Evolutionary conservation across 805 yeast species (phyloP), one percentile per base, ranked within the genome.

Genomic region (Metschnikowia baotianmanensis): DNA sequence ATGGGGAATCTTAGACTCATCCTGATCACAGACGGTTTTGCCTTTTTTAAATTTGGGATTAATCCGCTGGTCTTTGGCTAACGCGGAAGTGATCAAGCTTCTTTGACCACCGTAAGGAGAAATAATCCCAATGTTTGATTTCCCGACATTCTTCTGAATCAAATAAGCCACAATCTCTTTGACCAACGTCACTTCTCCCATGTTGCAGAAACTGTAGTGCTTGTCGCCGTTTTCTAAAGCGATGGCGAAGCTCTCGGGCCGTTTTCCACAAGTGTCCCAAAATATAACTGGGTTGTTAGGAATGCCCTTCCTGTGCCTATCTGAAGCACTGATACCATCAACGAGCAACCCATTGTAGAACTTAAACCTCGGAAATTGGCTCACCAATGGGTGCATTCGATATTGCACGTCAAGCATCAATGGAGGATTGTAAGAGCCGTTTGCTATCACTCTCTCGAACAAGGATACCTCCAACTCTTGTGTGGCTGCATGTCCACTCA

Each of bases 21-120:
- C n/a, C n/a, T n/a, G n/a, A n/a, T 36, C 39, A 23, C 15, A 13
- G 8, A 23, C 31, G 3, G n/a, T 16, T 11, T 36, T 29, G 8
- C 21, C 16, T 10, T 23, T 23, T 16, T 12, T 18, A 4, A 12
- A 19, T 16, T 21, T 20, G 18, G 23, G 31, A 17, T 38, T 26
- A 24, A 27, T 24, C 5, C 18, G 17, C 13, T 19, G 21, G 23
- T 37, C 19, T 15, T 13, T 22, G 7, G 20, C 16, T 3, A 36
- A 18, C 11, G 22, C 17, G 7, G 18, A 16, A 8, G 79, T 75
- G 36, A 90, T 67, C 57, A 82, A 88, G 0, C 88, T 85, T 47
- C 96, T 69, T 65, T 90, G 97, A 23, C 96, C 96, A 59, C 87
- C 95, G 61, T 90, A 90, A 0, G 97, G 97, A 5, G 97, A 88